phyloP scores from a whole-genome alignment of 2,329 filamentous ascomycete genomes.

The Elsinoe australis region DNA sequence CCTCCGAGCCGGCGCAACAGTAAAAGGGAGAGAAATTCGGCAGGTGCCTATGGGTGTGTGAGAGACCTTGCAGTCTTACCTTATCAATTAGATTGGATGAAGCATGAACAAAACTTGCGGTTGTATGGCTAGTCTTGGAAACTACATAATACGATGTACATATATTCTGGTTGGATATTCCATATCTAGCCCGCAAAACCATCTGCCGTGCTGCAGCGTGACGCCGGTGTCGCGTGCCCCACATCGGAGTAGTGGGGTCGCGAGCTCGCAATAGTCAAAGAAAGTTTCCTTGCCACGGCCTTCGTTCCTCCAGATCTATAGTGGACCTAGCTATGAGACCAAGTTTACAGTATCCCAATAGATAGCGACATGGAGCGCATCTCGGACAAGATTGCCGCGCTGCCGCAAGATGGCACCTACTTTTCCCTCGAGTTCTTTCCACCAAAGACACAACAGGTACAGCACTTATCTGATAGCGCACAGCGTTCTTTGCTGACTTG shows the following conservation, averaged over 20 bases:
- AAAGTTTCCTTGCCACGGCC: slow-evolving; percentile 2
- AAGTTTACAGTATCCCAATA: neutral
- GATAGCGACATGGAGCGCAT: slow-evolving; percentile 64
- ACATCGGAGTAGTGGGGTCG: neutral
- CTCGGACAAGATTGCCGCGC: slow-evolving; percentile 86
- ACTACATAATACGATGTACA: too few species aligned
- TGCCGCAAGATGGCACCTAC: slow-evolving; percentile 74
- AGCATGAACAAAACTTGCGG: too few species aligned
- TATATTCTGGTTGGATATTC: neutral
- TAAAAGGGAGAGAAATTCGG: too few species aligned
- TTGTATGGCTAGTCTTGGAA: too few species aligned
- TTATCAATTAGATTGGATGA: too few species aligned
- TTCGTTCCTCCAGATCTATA: neutral
- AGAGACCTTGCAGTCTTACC: too few species aligned
- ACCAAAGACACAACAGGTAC: slow-evolving; percentile 83
- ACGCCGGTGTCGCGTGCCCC: neutral
- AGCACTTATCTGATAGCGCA: slow-evolving; percentile 18
- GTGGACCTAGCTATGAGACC: neutral
- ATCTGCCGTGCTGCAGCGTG: neutral
- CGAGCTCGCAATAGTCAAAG: neutral
- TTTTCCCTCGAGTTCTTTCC: slow-evolving; percentile 99
- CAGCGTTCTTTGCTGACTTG: slow-evolving; percentile 17
- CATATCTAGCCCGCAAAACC: neutral
- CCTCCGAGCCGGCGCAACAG: too few species aligned
- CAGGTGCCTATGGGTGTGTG: too few species aligned